phyloP scores from a whole-genome alignment of 495 filamentous ascomycete genomes.

The Talaromyces adpressus region DNA sequence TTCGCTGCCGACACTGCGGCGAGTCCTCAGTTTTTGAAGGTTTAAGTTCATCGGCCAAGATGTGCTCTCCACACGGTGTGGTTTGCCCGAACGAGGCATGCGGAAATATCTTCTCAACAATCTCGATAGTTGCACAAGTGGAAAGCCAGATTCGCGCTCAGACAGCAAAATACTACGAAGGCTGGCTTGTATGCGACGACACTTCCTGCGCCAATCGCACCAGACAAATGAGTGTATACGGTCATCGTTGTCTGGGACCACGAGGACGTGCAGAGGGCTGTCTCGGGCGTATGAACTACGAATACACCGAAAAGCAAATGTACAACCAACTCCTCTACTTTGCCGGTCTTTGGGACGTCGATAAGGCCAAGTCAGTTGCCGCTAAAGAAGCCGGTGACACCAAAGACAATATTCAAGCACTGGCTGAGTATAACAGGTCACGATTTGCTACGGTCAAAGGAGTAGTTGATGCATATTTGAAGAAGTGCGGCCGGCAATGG shows the following conservation, averaged over 20 bases:
- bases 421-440: constrained; percentile 72
- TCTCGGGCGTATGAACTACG: constrained; percentile 80
- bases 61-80: constrained; percentile 66
- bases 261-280: constrained; percentile 76
- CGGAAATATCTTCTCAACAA: constrained; percentile 53
- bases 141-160: constrained; percentile 74
- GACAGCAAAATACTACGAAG: constrained; percentile 82
- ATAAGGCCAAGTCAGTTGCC: constrained; percentile 58
- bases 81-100: constrained; percentile 59
- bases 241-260: constrained; percentile 81
- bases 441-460: constrained; percentile 68
- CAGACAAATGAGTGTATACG: constrained; percentile 85
- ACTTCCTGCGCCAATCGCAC: constrained; percentile 79
- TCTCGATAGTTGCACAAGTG: constrained; percentile 77
- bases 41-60: constrained; percentile 46
- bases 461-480: constrained; percentile 80
- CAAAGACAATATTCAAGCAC: constrained; percentile 56
- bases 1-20: constrained; percentile 79
- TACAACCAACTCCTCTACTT: constrained; percentile 96
- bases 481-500: constrained; percentile 91
- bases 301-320: constrained; percentile 78
- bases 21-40: constrained; percentile 67
- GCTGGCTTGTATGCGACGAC: constrained; percentile 87
- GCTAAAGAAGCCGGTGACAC: constrained; percentile 35
- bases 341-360: constrained; percentile 77